phyloP scores from a whole-genome alignment of 2,329 filamentous ascomycete species.

The Botrytis byssoidea region DNA sequence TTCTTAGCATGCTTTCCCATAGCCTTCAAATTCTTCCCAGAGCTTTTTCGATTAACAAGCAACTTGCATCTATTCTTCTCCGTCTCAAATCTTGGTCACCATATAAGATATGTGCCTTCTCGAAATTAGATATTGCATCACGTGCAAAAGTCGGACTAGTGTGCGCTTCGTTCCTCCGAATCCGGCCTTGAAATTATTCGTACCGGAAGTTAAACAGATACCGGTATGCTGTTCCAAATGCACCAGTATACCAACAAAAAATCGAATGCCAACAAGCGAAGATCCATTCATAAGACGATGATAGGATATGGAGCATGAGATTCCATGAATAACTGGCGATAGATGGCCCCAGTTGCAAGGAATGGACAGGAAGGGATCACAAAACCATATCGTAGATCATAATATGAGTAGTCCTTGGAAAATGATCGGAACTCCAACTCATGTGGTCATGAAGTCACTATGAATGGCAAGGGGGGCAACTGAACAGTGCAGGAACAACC shows the following conservation, averaged over 20 bases:
- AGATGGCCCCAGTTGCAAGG: background rate
- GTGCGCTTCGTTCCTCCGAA: conserved; percentile 12
- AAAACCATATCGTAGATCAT: background rate
- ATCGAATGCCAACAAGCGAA: background rate
- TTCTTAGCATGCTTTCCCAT: background rate
- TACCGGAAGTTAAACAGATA: conserved; percentile 16
- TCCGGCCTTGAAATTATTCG: background rate
- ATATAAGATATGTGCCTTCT: conserved; percentile 13
- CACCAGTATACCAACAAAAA: background rate
- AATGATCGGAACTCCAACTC: background rate
- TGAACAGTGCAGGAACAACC: background rate
- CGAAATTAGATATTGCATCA: conserved; percentile 14
- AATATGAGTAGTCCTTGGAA: background rate
- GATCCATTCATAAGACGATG: background rate
- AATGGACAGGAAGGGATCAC: background rate
- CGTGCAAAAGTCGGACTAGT: background rate
- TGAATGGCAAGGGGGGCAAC: background rate
- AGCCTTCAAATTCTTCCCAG: background rate
- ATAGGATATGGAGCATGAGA: background rate
- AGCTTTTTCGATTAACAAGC: background rate
- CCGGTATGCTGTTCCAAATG: conserved; percentile 10
- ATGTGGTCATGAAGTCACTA: background rate
- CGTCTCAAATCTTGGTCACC: background rate
- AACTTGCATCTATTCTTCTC: background rate
- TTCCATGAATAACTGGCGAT: background rate